Evolutionary conservation across 768 basidiomycete genomes (phyloP).

Genomic region (Mycena albidolilacea): DNA sequence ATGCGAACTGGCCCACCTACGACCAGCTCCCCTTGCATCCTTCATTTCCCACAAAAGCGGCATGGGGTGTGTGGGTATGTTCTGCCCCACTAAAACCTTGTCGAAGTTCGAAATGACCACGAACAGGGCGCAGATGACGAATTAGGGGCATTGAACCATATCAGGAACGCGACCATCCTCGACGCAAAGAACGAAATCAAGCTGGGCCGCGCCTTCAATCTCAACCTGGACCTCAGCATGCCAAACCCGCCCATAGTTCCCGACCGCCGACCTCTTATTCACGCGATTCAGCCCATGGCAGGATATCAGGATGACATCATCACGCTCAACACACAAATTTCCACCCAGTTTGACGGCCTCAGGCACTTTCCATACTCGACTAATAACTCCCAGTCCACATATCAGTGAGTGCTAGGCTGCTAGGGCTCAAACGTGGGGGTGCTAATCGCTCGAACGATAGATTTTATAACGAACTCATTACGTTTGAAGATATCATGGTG

Average conservation of each 20-base stretch:
- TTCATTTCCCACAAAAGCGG: conserved; percentile 34
- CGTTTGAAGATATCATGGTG: conserved; percentile 25
- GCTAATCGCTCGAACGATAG: neutral
- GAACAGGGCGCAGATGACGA: conserved; percentile 28
- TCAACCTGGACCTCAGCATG: conserved; percentile 26
- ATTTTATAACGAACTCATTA: conserved; percentile 36
- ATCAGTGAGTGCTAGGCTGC: neutral
- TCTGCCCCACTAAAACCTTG: neutral
- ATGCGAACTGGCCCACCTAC: conserved; percentile 36
- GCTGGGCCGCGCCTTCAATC: conserved; percentile 24
- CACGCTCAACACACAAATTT: conserved; percentile 36
- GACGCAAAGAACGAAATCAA: conserved; percentile 27
- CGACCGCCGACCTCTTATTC: conserved; percentile 1
- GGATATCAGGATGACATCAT: conserved; percentile 36
- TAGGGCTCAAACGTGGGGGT: neutral
- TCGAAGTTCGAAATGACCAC: neutral
- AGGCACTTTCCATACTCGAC: conserved; percentile 34
- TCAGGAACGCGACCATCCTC: conserved; percentile 25
- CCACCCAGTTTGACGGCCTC: conserved; percentile 32
- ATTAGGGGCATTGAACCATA: conserved; percentile 36
- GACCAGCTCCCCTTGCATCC: conserved; percentile 34
- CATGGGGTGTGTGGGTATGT: conserved; percentile 38
- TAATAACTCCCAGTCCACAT: neutral
- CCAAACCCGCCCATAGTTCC: conserved; percentile 31
- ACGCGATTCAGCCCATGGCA: conserved; percentile 12